Percentiles rank a stretch among this genome's conserved stretches.
These are phyloP conservation scores for Artomyces pyxidatus DNA, from an alignment of 768 basidiomycete genomes.

Conservation along the genomic window DNA sequence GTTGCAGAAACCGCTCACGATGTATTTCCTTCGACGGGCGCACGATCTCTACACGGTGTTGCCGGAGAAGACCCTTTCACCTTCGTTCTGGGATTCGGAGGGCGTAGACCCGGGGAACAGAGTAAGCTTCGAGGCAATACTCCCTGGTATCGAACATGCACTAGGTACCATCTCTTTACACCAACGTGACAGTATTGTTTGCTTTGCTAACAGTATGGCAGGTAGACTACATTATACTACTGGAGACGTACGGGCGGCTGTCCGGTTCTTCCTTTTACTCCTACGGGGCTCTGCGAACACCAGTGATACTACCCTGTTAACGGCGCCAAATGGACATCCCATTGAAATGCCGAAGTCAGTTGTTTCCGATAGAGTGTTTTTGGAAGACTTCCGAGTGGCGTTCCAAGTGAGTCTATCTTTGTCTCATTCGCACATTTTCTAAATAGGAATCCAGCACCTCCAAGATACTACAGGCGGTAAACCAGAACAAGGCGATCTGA, in stretches of 20 bases:
- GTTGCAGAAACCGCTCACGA: conserved; percentile 75
- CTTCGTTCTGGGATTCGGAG: conserved; percentile 76
- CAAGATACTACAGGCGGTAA: conserved; percentile 46
- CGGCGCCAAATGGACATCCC: conserved; percentile 11
- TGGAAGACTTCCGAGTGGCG: conserved; percentile 88
- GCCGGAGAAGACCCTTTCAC: conserved; percentile 55
- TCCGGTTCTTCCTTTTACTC: conserved; percentile 68
- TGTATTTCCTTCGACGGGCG: conserved; percentile 71
- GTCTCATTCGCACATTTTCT: background rate
- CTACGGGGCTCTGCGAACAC: conserved; percentile 39
- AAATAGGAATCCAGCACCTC: conserved; percentile 50
- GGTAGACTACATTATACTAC: conserved; percentile 86
- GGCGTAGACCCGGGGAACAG: conserved; percentile 31
- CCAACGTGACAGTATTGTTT: conserved; percentile 1
- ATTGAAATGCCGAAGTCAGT: conserved; percentile 7
- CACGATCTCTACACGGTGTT: conserved; percentile 49
- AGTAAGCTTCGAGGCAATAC: conserved; percentile 51
- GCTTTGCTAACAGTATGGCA: conserved; percentile 22
- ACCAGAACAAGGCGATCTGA: conserved; percentile 35
- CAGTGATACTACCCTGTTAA: conserved; percentile 7
- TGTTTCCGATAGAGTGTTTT: conserved; percentile 52
- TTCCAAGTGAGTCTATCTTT: conserved; percentile 48
- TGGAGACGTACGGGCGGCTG: conserved; percentile 74
- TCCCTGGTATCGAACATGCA: conserved; percentile 72
- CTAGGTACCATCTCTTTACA: conserved; percentile 39